A percentile compares a stretch with the other conserved stretches of the same genome.
Evolutionary conservation across 148 eudicot species (phyloP).

Genomic region (Oxyria digyna): DNA sequence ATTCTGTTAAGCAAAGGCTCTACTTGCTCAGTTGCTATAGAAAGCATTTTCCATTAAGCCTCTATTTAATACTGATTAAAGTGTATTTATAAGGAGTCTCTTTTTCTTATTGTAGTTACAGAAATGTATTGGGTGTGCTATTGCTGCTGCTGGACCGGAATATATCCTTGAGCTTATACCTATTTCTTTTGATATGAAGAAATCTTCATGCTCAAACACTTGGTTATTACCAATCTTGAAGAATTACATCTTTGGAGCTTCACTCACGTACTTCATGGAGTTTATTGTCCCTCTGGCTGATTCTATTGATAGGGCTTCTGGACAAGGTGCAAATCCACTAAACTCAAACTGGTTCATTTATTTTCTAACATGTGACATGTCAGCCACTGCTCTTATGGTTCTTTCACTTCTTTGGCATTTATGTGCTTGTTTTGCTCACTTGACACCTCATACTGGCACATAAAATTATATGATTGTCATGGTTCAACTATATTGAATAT

Average conservation of each 20-base stretch:
- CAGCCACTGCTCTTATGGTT: background rate
- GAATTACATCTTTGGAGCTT: conserved; percentile 49
- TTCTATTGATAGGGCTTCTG: conserved; percentile 40
- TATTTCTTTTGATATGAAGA: conserved; percentile 34
- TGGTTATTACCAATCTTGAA: conserved; percentile 74
- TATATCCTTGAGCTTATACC: conserved; percentile 54
- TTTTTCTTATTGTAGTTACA: conserved; percentile 43
- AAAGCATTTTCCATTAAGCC: background rate
- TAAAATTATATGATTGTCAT: background rate
- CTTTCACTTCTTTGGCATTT: background rate
- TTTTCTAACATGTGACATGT: background rate
- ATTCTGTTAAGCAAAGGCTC: background rate
- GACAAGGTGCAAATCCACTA: conserved; percentile 38
- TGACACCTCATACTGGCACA: background rate
- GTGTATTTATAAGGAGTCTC: background rate
- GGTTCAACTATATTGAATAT: background rate
- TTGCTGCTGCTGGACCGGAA: conserved; percentile 76
- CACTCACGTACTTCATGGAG: conserved; percentile 61
- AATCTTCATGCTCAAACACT: conserved; percentile 48
- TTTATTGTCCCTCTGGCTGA: conserved; percentile 66
- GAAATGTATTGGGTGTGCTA: conserved; percentile 76
- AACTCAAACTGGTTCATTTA: background rate
- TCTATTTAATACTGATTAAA: background rate
- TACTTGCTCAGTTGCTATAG: background rate
- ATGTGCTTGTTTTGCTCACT: background rate